Conservation (phyloP, 2,329 filamentous ascomycete genomes). For the Teratosphaeriaceae sp. region DNA sequence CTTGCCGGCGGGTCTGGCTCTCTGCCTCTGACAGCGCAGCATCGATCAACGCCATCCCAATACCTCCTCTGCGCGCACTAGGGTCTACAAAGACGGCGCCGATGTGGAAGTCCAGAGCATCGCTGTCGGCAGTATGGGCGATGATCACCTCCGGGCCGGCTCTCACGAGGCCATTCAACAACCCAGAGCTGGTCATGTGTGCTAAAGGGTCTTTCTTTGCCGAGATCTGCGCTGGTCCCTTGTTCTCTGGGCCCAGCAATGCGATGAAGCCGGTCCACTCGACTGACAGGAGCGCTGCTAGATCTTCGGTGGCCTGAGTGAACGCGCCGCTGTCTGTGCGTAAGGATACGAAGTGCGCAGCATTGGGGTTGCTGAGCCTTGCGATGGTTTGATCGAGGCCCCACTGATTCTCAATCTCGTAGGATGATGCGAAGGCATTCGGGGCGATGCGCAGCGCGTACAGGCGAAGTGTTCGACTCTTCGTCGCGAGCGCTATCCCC, state of each 20-base stretch:
- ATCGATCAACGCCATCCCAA: constrained; percentile 24
- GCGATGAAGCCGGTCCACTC: constrained; percentile 24
- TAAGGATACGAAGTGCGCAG: constrained; percentile 20
- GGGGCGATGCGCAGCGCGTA: constrained; percentile 20
- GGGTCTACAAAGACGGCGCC: constrained; percentile 27
- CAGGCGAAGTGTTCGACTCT: constrained; percentile 21
- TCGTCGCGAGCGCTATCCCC: constrained; percentile 12
- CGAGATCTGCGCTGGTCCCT: constrained; percentile 4
- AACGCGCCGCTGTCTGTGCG: neutral
- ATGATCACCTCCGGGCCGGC: neutral
- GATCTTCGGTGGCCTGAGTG: neutral
- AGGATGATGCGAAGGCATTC: constrained; percentile 26
- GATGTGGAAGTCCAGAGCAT: constrained; percentile 17
- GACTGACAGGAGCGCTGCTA: constrained; percentile 6
- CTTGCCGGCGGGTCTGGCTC: constrained; percentile 2
- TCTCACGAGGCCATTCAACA: neutral
- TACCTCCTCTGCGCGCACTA: constrained; percentile 15
- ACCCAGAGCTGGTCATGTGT: neutral
- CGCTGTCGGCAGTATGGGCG: neutral
- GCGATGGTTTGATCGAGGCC: constrained; percentile 16
- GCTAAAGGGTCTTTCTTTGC: constrained; percentile 15
- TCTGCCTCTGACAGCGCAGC: constrained; percentile 19
- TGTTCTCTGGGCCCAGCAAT: constrained; percentile 18
- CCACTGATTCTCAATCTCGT: constrained; percentile 19
- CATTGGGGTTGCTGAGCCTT: constrained; percentile 21